phyloP scores from a whole-genome alignment of 148 eudicot genomes.

The Nepenthes gracilis region DNA sequence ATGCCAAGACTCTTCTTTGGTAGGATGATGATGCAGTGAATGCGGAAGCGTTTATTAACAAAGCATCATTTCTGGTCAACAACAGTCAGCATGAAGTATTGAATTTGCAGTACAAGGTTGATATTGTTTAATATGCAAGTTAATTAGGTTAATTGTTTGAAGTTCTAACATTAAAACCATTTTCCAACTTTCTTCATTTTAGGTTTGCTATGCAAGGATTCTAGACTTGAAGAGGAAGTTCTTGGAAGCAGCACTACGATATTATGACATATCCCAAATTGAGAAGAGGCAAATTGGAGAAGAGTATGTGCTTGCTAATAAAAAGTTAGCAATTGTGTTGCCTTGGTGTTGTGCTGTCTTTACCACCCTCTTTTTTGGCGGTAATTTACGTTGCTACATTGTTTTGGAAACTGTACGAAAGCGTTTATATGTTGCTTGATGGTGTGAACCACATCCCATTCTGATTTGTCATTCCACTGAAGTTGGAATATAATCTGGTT shows the following conservation, averaged over 20 bases:
- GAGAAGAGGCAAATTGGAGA: constrained; percentile 93
- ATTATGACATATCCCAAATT: constrained; percentile 92
- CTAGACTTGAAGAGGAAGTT: constrained; percentile 92
- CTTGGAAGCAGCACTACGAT: constrained; percentile 95
- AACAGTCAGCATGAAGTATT: constrained; percentile 76
- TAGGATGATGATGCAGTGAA: constrained; percentile 95
- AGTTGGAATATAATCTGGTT: too few species aligned
- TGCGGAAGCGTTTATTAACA: constrained; percentile 95
- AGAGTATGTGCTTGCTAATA: constrained; percentile 47
- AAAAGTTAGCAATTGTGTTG: neutral
- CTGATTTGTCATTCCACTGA: too few species aligned
- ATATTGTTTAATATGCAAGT: neutral
- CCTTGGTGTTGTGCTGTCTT: neutral
- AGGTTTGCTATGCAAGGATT: constrained; percentile 95
- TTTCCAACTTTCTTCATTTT: constrained; percentile 4
- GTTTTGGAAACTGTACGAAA: neutral
- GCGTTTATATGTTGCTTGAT: too few species aligned
- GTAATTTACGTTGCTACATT: neutral
- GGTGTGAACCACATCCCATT: too few species aligned
- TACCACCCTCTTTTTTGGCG: neutral
- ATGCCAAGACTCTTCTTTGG: constrained; percentile 14
- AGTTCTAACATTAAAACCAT: constrained; percentile 3
- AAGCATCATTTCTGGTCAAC: constrained; percentile 93
- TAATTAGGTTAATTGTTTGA: neutral
- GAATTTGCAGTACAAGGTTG: constrained; percentile 90